Percentiles rank a stretch among this genome's conserved stretches.
phyloP scores from a whole-genome alignment of 257 asterid species.

The Echium plantagineum region DNA sequence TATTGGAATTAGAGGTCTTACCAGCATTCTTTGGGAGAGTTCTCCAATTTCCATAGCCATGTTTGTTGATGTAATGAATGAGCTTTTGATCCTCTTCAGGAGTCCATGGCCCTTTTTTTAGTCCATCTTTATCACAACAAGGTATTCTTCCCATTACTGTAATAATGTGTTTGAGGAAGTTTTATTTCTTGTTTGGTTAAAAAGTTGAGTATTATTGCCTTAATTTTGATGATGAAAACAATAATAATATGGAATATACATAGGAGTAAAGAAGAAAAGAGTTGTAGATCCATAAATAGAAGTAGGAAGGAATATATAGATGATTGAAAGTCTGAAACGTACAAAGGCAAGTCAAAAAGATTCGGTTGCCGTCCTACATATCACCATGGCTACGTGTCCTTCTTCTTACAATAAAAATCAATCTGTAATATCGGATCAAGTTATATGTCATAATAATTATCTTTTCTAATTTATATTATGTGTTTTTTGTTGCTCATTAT shows the following conservation, averaged over 20 bases:
- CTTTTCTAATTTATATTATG: too few relatives aligned
- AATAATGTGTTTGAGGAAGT: not conserved
- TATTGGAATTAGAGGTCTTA: too few relatives aligned
- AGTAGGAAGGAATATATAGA: not conserved
- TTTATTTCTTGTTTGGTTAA: not conserved
- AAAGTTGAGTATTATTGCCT: not conserved
- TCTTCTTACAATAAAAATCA: slow-evolving; percentile 17
- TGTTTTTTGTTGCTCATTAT: too few relatives aligned
- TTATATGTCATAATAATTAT: too few relatives aligned
- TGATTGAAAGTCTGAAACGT: too few relatives aligned
- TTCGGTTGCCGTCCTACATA: slow-evolving; percentile 70
- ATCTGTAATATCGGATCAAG: slow-evolving; percentile 1
- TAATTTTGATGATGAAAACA: too few relatives aligned
- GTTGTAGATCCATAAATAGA: slow-evolving; percentile 9
- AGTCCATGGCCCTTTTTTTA: not conserved
- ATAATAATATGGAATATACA: too few relatives aligned
- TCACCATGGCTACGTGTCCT: slow-evolving; percentile 63
- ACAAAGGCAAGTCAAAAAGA: slow-evolving; percentile 20
- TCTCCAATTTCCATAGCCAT: not conserved
- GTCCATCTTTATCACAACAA: not conserved
- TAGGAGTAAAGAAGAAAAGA: not conserved
- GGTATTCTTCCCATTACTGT: not conserved
- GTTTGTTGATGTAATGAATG: not conserved
- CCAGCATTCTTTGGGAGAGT: not conserved
- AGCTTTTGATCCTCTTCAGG: not conserved